phyloP scores from a whole-genome alignment of 2,329 filamentous ascomycete species.

The Fusarium keratoplasticum region DNA sequence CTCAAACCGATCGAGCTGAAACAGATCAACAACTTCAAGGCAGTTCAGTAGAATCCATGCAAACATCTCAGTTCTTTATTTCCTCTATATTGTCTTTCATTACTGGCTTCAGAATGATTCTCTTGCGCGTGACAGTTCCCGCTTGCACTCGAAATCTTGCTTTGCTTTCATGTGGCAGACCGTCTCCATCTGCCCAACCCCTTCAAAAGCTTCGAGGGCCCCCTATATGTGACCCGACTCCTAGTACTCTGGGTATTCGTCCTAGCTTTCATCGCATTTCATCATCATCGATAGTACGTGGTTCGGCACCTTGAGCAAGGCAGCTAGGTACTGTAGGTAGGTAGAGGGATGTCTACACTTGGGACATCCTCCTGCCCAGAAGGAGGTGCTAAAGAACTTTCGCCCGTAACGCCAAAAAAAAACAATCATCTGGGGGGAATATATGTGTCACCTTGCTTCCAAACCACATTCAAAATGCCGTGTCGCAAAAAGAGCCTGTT shows the following conservation, averaged over 20 bases:
- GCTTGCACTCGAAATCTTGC: slow-evolving; percentile 33
- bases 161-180: slow-evolving; percentile 19
- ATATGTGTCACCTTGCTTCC: slow-evolving; percentile 43
- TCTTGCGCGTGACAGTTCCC: slow-evolving; percentile 29
- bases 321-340: slow-evolving; percentile 11
- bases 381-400: slow-evolving; percentile 38
- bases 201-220: slow-evolving; percentile 22
- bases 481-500: slow-evolving; percentile 30
- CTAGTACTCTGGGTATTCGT: slow-evolving; percentile 31
- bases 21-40: background rate
- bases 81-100: slow-evolving; percentile 38
- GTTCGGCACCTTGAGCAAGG: slow-evolving; percentile 22
- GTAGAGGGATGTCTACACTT: slow-evolving; percentile 3
- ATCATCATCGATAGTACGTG: slow-evolving; percentile 37
- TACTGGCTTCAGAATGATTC: slow-evolving; percentile 21
- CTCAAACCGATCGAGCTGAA: background rate
- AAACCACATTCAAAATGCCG: slow-evolving; percentile 41
- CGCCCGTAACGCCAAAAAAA: slow-evolving; percentile 44
- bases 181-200: slow-evolving; percentile 13
- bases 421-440: slow-evolving; percentile 42
- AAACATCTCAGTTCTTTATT: slow-evolving; percentile 32
- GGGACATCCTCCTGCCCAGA: slow-evolving; percentile 34
- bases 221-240: slow-evolving; percentile 14
- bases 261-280: slow-evolving; percentile 39
- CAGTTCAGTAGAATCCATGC: background rate